A percentile compares a stretch with the other conserved stretches of the same genome.
These are phyloP conservation scores for Termitomyces sp. DNA, from an alignment of 1,284 basidiomycete species.

Conservation along the genomic window DNA sequence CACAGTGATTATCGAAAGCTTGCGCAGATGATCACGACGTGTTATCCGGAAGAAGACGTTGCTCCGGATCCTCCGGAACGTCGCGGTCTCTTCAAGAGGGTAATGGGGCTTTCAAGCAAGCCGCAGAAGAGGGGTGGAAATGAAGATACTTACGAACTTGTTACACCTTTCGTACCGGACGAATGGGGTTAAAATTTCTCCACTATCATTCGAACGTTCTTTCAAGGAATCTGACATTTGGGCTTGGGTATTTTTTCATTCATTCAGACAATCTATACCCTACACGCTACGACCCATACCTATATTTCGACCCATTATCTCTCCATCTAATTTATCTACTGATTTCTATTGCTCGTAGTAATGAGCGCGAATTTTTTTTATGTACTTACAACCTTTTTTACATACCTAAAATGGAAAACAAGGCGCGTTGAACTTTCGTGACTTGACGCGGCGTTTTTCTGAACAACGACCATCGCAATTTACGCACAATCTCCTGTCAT, in stretches of 20 bases:
- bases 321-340: not conserved
- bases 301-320: not conserved
- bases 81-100: conserved; percentile 50
- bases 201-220: too few relatives aligned
- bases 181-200: conserved; percentile 51
- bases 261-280: not conserved
- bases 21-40: conserved; percentile 56
- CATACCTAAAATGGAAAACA: conserved; percentile 1
- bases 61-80: conserved; percentile 34
- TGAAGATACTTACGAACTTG: conserved; percentile 71
- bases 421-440: not conserved
- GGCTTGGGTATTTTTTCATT: not conserved
- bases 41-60: conserved; percentile 50
- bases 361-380: too few relatives aligned
- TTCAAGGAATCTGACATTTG: not conserved
- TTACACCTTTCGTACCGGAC: conserved; percentile 73
- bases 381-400: too few relatives aligned
- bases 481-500: not conserved
- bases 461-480: not conserved
- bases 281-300: not conserved
- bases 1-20: conserved; percentile 58
- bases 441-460: not conserved
- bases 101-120: conserved; percentile 51
- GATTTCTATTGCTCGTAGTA: not conserved
- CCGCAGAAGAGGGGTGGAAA: conserved; percentile 44